Evolutionary conservation across 305 asterid species (phyloP).

Genomic region (Fraxinus dipetala): DNA sequence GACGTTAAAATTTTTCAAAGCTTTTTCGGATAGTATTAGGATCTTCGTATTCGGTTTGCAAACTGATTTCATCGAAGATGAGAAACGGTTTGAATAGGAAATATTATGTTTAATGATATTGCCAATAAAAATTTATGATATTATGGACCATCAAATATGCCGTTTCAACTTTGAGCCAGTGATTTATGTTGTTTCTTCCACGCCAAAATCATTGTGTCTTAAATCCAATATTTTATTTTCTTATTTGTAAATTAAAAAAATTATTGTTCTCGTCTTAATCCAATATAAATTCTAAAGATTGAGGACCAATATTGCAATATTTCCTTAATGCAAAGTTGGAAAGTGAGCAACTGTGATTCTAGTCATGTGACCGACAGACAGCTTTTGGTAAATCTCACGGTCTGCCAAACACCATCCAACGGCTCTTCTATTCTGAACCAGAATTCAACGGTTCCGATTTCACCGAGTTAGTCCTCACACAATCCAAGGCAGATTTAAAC

Average conservation of each 20-base stretch:
- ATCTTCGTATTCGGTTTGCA: not conserved
- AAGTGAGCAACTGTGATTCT: conserved; percentile 16
- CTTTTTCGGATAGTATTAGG: not conserved
- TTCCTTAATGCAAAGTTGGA: conserved; percentile 5
- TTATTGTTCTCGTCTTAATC: not conserved
- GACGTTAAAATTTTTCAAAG: not conserved
- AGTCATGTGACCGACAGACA: conserved; percentile 31
- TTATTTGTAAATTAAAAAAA: not conserved
- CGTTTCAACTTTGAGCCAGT: not conserved
- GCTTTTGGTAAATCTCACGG: not conserved
- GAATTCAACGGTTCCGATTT: conserved; percentile 22
- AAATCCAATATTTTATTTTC: not conserved
- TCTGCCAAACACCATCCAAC: conserved; percentile 21
- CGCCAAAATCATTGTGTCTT: not conserved
- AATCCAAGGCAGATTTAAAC: conserved; percentile 22
- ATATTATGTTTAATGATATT: no score
- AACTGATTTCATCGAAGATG: not conserved
- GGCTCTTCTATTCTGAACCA: conserved; percentile 5
- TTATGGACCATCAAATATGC: not conserved
- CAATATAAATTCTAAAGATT: not conserved
- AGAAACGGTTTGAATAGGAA: not conserved
- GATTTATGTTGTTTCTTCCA: not conserved
- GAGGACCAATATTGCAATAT: not conserved
- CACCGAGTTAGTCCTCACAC: conserved; percentile 7
- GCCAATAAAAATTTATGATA: not conserved